Conservation (phyloP, 371 early-diverging fungal species). For the Mucor piriformis region DNA sequence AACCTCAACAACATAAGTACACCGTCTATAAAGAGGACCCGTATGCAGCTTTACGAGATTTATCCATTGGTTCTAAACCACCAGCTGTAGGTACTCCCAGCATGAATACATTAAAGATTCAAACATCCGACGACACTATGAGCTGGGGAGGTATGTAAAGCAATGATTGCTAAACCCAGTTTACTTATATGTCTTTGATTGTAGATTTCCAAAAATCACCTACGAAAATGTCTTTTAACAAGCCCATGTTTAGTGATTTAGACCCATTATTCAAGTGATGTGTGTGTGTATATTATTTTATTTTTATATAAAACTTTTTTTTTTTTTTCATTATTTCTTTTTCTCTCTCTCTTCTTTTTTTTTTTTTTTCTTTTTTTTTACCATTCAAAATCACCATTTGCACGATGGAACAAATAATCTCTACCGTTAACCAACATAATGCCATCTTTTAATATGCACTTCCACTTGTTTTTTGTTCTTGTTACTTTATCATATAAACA, state of each 20-base stretch:
- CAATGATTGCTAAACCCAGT: too few relatives aligned
- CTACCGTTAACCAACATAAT: conserved; percentile 92
- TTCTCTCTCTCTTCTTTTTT: conserved; percentile 1
- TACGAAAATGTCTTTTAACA: not conserved
- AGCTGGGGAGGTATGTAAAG: not conserved
- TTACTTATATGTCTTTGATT: not conserved
- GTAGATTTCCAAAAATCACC: conserved; percentile 12
- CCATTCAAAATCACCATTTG: conserved; percentile 96
- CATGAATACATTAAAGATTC: not conserved
- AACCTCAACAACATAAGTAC: too few relatives aligned
- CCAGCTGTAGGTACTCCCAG: not conserved
- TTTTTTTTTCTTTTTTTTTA: conserved; percentile 37
- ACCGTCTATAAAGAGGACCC: conserved; percentile 9
- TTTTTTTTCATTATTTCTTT: conserved; percentile 1
- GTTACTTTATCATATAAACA: conserved; percentile 95
- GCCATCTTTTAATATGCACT: conserved; percentile 94
- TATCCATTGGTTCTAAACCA: conserved; percentile 14
- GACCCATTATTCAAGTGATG: conserved; percentile 25
- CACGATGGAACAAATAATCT: conserved; percentile 92
- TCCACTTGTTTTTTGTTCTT: conserved; percentile 97
- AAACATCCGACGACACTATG: not conserved
- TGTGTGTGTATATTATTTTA: not conserved
- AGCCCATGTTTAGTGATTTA: conserved; percentile 22
- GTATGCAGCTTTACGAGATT: conserved; percentile 28
- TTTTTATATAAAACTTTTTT: not conserved